Evolutionary conservation across 495 filamentous ascomycete species (phyloP), one percentile per base, ranked within the genome.

Genomic region (Penicillium odoratum): DNA sequence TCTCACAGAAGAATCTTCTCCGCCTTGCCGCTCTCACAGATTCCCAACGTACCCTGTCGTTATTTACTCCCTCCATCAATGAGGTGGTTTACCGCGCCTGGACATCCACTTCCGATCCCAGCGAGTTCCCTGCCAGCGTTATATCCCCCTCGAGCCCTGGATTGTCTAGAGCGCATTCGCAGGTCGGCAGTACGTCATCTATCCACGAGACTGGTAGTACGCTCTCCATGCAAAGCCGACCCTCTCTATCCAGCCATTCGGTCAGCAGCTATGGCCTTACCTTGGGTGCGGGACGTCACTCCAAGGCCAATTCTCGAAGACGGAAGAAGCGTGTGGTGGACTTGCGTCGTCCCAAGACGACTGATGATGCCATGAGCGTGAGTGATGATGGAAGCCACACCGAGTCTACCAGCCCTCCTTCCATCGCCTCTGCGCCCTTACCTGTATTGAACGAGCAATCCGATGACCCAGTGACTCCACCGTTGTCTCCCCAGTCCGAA

Each of bases 261-360:
- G 66, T 78, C 61, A 68, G 71, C 64, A 66, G 71, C 74, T 66
- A 86, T 36, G 87, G 88, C 0, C 74, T 93, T 42, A 83, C 79
- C 21, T 75, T 90, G 38, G 88, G 86, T 1, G 77, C 84, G 13
- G 82, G 82, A 33, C 80, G 85, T 36, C 83, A 88, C 62, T 81
- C 85, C 7, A 87, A 89, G 68, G 73, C 81, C 28, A 73, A 83
- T n/a, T 82, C 83, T 29, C 82, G 90, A 31, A 93, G 88, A 69
- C 89, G 91, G 70, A 98, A 96, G 82, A 92, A 85, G 58, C 84
- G 94, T n/a, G 90, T 98, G 30, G 91, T 98, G 56, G 92, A 98
- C 68, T 74, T 98, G 44, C 88, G 93, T 6, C 84, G 82, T 57
- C 80, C 81, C 40, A 85, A 81, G 67, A 71, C 81, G n/a, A 73